A percentile compares a stretch with the other conserved stretches of the same genome.
These are phyloP conservation scores for Cymbopogon flexuosus DNA, from an alignment of 202 grass and related monocot genomes.

Conservation along the genomic window DNA sequence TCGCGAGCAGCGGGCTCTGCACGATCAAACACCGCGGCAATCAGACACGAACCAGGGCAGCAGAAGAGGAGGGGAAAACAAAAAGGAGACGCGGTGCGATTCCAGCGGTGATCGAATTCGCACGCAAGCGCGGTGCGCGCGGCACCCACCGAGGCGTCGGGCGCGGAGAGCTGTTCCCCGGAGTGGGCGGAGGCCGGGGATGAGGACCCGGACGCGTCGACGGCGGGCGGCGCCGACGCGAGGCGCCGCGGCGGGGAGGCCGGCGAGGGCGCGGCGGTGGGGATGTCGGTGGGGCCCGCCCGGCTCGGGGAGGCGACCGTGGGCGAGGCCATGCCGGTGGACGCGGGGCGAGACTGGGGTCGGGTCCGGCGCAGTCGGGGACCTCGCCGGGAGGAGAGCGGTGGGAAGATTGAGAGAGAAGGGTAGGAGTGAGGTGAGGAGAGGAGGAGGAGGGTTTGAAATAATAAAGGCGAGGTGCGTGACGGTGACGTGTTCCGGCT, in stretches of 20 bases:
- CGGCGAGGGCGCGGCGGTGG: constrained; percentile 37
- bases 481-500: constrained; percentile 39
- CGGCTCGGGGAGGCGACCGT: constrained; percentile 25
- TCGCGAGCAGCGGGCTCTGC: constrained; percentile 50
- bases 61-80: background rate
- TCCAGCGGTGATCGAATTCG: constrained; percentile 27
- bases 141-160: constrained; percentile 53
- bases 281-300: background rate
- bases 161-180: constrained; percentile 34
- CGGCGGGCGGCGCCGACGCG: constrained; percentile 23
- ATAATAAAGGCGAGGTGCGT: constrained; percentile 31
- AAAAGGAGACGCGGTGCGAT: background rate
- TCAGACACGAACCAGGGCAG: constrained; percentile 4
- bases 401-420: background rate
- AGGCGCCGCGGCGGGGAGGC: constrained; percentile 47
- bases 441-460: constrained; percentile 22
- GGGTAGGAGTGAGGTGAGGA: constrained; percentile 21
- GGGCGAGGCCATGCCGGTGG: constrained; percentile 32
- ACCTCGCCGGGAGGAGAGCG: background rate
- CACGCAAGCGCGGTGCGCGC: constrained; percentile 26
- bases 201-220: constrained; percentile 39
- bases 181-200: constrained; percentile 49
- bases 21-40: constrained; percentile 16
- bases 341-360: background rate
- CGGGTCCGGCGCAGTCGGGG: background rate